phyloP scores from a whole-genome alignment of 257 asterid genomes.

The Voacanga thouarsii region DNA sequence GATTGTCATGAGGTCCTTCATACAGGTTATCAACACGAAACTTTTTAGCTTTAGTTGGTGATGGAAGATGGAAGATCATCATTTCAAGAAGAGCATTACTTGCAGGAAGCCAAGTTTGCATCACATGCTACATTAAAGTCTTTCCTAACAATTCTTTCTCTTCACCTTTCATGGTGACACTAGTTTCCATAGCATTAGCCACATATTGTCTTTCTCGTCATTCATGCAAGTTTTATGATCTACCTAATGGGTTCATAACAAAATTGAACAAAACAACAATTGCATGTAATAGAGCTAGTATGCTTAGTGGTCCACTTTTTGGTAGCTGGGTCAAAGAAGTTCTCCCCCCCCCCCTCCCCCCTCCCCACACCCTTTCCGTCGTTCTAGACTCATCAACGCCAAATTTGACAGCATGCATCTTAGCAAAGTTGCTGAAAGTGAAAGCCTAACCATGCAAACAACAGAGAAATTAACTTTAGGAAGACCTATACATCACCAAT shows the following conservation, averaged over 20 bases:
- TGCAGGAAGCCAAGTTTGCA: conserved; percentile 51
- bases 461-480: conserved; percentile 42
- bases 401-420: conserved; percentile 37
- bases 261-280: conserved; percentile 45
- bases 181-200: conserved; percentile 43
- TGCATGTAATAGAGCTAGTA: conserved; percentile 31
- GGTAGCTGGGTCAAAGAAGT: conserved; percentile 36
- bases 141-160: conserved; percentile 42
- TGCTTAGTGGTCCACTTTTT: conserved; percentile 40
- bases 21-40: conserved; percentile 49
- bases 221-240: conserved; percentile 41
- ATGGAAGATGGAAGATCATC: conserved; percentile 45
- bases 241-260: conserved; percentile 44
- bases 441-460: conserved; percentile 44
- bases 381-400: conserved; percentile 35
- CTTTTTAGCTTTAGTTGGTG: conserved; percentile 37
- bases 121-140: conserved; percentile 42
- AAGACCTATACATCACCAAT: conserved; percentile 39
- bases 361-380: conserved; percentile 54
- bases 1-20: conserved; percentile 43
- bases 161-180: conserved; percentile 35
- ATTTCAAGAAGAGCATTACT: conserved; percentile 38
- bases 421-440: conserved; percentile 35
- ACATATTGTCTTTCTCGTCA: conserved; percentile 41
- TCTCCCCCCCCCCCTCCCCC: too few species aligned